Percentiles rank a stretch among this genome's conserved stretches.
phyloP scores from a whole-genome alignment of 2,329 filamentous ascomycete genomes.

The Pseudogymnoascus sp. region DNA sequence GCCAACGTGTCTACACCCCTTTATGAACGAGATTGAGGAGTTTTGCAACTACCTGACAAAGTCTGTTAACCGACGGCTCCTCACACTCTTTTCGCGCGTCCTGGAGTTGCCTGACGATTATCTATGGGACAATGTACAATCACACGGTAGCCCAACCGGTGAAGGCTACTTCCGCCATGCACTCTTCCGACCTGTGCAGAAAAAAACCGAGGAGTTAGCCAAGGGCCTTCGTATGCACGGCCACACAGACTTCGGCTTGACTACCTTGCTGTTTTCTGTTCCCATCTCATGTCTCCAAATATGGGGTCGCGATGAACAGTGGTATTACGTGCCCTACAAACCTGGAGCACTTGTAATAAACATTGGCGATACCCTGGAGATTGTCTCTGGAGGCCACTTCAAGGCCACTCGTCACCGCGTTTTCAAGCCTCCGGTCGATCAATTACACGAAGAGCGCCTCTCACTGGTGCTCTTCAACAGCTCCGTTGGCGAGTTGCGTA shows the following conservation, averaged over 20 bases:
- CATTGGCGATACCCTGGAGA: slow-evolving; percentile 37
- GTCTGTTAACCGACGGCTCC: slow-evolving; percentile 37
- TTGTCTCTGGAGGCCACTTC: slow-evolving; percentile 39
- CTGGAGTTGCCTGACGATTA: slow-evolving; percentile 37
- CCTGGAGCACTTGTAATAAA: slow-evolving; percentile 40
- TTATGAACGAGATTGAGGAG: slow-evolving; percentile 41
- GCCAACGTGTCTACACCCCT: slow-evolving; percentile 38
- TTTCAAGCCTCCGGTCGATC: slow-evolving; percentile 34
- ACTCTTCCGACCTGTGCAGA: slow-evolving; percentile 31
- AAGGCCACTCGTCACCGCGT: slow-evolving; percentile 38
- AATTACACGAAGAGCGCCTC: slow-evolving; percentile 32
- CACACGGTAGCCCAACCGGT: slow-evolving; percentile 34
- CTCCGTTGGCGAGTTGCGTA: slow-evolving; percentile 35
- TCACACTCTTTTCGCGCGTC: slow-evolving; percentile 35
- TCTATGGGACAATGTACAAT: slow-evolving; percentile 37
- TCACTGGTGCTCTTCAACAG: slow-evolving; percentile 39
- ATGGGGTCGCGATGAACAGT: slow-evolving; percentile 35
- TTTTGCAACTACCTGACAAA: slow-evolving; percentile 41
- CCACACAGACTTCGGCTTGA: slow-evolving; percentile 40
- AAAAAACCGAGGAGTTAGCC: slow-evolving; percentile 26
- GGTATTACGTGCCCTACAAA: slow-evolving; percentile 38
- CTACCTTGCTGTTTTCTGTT: slow-evolving; percentile 39
- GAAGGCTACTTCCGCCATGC: slow-evolving; percentile 40
- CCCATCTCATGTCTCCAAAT: slow-evolving; percentile 40
- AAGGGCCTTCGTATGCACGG: slow-evolving; percentile 37